phyloP scores from a whole-genome alignment of 176 grass and related monocot genomes.

The Hyparrhenia diplandra region DNA sequence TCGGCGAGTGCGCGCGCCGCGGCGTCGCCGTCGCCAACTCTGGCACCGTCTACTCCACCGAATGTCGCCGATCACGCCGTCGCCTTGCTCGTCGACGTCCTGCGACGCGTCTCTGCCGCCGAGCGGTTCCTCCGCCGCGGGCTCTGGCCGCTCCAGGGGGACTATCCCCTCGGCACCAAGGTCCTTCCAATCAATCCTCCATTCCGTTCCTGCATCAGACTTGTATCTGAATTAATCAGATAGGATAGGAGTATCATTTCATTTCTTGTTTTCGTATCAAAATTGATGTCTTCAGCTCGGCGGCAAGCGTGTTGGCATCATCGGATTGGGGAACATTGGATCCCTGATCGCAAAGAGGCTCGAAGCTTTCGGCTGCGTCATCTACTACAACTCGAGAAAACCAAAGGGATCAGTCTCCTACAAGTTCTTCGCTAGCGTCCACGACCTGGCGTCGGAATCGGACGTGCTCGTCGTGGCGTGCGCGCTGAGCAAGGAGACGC shows the following conservation, averaged over 20 bases:
- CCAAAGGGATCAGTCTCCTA: background rate
- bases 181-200: no score
- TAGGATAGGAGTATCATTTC: no score
- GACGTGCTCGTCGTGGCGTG: slow-evolving; percentile 4
- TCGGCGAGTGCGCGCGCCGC: slow-evolving; percentile 41
- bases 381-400: background rate
- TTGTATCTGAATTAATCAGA: no score
- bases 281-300: background rate
- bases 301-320: slow-evolving; percentile 3
- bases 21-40: slow-evolving; percentile 31
- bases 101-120: slow-evolving; percentile 3
- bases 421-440: background rate
- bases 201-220: no score
- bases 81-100: slow-evolving; percentile 18
- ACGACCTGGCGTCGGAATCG: background rate
- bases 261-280: no score
- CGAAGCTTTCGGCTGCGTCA: background rate
- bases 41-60: slow-evolving; percentile 5
- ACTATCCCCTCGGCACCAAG: no score
- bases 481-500: slow-evolving; percentile 2
- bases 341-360: background rate
- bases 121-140: slow-evolving; percentile 20
- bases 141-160: background rate
- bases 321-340: background rate
- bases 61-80: slow-evolving; percentile 35